Base-by-base conservation (phyloP, 83 land plant genomes). In the Picea abies region DNA sequence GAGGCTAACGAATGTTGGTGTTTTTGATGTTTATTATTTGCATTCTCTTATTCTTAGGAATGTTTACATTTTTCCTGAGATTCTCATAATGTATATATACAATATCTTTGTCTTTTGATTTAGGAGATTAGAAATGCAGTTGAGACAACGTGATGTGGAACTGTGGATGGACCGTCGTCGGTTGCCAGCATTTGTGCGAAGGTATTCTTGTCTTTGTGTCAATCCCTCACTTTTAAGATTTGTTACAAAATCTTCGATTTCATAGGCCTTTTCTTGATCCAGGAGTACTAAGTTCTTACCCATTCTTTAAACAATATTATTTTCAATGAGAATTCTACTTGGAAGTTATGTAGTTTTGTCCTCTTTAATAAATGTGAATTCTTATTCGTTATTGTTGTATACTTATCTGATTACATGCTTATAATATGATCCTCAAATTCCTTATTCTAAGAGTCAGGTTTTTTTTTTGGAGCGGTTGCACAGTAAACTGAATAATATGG, bases 81-180 rank as follows among this genome's bases (percentile, higher is more conserved):
- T 52, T 11, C 12, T 10, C 14, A 52, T 52, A 47, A 52, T 52
- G 56, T 52, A 52, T 52, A 52, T 65, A 10, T 65, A 20, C 68
- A 65, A 65, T 65, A 65, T 23, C 25, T 65, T 65, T 65, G 22
- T 79, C 68, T 72, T 2, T 15, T 76, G 22, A n/a, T 67, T 16
- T 78, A 97, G 99, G 94, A 91, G 89, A 86, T 82, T 91, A 52
- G 99, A 97, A 81, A 91, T 96, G 97, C 92, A 91, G 71, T 86
- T 96, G 70, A 84, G 96, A 63, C 84, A 90, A 16, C 94, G 94
- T 80, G 99, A 97, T 85, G 93, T 96, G 17, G 99, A 96, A 84
- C 89, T 84, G 64, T 96, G 97, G 97, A 97, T 97, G 99, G 87
- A 83, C 66, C 97, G 93, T 75, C 93, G 99, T 4, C 91, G 93